Evolutionary conservation across 768 basidiomycete genomes (phyloP).

Genomic region (Cytidiella melzeri): DNA sequence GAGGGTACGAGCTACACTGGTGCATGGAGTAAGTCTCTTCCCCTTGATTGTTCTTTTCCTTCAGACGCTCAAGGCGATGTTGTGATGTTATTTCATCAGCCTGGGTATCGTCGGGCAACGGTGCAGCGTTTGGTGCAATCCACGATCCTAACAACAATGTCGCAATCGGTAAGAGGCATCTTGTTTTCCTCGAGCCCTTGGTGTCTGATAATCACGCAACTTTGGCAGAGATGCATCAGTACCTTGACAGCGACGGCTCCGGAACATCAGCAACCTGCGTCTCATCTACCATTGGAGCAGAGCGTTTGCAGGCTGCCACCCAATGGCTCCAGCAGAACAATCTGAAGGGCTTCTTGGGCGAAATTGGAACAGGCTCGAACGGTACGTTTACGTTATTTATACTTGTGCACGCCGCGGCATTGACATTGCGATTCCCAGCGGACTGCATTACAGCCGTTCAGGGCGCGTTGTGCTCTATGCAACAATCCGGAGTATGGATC

Average conservation of each 20-base stretch:
- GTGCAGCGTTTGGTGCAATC: slow-evolving; percentile 43
- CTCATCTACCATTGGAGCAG: slow-evolving; percentile 51
- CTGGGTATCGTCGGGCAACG: slow-evolving; percentile 55
- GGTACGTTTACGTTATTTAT: slow-evolving; percentile 14
- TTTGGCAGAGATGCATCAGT: slow-evolving; percentile 60
- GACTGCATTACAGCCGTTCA: slow-evolving; percentile 43
- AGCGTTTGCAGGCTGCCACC: slow-evolving; percentile 51
- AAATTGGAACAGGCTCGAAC: slow-evolving; percentile 47
- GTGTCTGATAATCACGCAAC: not conserved
- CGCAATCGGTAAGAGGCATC: slow-evolving; percentile 40
- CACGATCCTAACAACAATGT: slow-evolving; percentile 57
- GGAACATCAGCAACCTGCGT: slow-evolving; percentile 51
- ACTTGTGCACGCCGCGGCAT: slow-evolving; percentile 7
- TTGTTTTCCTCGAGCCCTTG: not conserved
- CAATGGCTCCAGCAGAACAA: slow-evolving; percentile 52
- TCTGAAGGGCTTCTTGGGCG: slow-evolving; percentile 60
- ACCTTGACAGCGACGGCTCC: slow-evolving; percentile 61
- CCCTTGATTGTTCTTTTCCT: not conserved
- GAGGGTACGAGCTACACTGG: slow-evolving; percentile 48
- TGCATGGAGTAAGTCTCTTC: slow-evolving; percentile 41
- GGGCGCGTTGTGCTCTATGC: slow-evolving; percentile 54
- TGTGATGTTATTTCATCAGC: slow-evolving; percentile 24
- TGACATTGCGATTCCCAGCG: slow-evolving; percentile 12
- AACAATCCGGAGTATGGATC: slow-evolving; percentile 53
- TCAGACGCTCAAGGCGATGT: slow-evolving; percentile 2